Evolutionary conservation across 768 basidiomycete species (phyloP), one percentile per base, ranked within the genome.

Genomic region (Udeniomyces megalosporus): DNA sequence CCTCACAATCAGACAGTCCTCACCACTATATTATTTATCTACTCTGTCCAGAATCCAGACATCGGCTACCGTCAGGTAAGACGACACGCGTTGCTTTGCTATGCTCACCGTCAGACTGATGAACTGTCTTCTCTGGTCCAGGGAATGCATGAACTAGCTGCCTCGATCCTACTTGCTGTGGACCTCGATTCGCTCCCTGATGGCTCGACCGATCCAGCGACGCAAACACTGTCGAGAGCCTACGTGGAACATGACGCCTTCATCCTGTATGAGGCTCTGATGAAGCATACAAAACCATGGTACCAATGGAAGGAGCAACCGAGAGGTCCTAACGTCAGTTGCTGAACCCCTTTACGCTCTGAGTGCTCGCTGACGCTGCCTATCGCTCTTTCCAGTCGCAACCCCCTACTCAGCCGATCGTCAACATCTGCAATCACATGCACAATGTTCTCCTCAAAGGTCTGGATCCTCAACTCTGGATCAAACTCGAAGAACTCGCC

Each of bases 111-210:
- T n/a, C 24, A 26, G 6, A 24, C 31, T 24, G 11, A 11, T 20
- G n/a, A n/a, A n/a, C n/a, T n/a, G 14, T 38, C 44, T 46, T 31
- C 20, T 22, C 17, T n/a, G 48, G 14, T 11, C 0, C 45, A 72
- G 68, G 93, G 95, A 58, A 97, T 99, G 95, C 95, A 99, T 70
- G 95, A 99, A 70, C 75, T 97, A 10, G 79, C 96, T 24, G 95
- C 92, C 3, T 85, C 88, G 0, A 72, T 96, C 31, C 87, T 88
- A 68, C 82, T 86, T 69, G 84, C 84, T 2, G 77, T 86, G 60
- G 85, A 93, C 71, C 84, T 79, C 67, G 95, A 99, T 74, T 84
- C 90, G 1, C 71, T 89, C 15, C 22, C 50, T 12, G 51, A 35
- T n/a, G 44, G 44, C 32, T 20, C 61, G 63, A 56, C 38, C 53